A percentile compares a stretch with the other conserved stretches of the same genome.
Conservation (phyloP, 257 asterid genomes). For the Mitragyna speciosa region DNA sequence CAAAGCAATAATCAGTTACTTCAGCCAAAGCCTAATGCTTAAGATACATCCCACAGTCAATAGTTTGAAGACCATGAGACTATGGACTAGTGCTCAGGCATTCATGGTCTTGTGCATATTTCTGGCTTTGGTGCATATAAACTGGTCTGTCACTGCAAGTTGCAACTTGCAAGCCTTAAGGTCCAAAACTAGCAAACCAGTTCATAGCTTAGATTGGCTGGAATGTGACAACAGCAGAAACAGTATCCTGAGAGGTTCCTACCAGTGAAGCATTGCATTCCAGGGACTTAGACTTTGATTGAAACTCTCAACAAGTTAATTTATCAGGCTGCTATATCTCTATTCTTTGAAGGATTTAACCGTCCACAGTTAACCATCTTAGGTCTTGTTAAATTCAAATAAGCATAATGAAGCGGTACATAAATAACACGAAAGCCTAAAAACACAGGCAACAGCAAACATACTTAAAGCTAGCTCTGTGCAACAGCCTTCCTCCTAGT, state of each 20-base stretch:
- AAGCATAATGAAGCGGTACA: background rate
- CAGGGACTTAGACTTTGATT: background rate
- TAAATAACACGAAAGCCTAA: slow-evolving; percentile 16
- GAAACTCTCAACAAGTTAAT: background rate
- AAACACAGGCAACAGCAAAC: slow-evolving; percentile 27
- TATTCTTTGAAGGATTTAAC: background rate
- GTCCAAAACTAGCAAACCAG: background rate
- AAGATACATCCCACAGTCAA: background rate
- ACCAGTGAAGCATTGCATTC: background rate
- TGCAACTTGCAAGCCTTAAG: background rate
- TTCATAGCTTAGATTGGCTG: background rate
- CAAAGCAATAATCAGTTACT: background rate
- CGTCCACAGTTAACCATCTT: background rate
- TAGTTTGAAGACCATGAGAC: background rate
- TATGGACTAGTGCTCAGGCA: background rate
- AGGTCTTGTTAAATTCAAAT: background rate
- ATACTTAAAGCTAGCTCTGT: slow-evolving; percentile 76
- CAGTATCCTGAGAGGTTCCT: background rate
- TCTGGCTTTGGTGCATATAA: background rate
- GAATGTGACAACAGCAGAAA: slow-evolving; percentile 2
- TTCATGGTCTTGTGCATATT: background rate
- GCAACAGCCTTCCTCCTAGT: slow-evolving; percentile 91
- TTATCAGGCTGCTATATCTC: background rate
- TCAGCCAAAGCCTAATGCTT: background rate
- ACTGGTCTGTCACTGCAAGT: background rate